phyloP scores from a whole-genome alignment of 495 filamentous ascomycete species.

The Mytilinidion resinicola region DNA sequence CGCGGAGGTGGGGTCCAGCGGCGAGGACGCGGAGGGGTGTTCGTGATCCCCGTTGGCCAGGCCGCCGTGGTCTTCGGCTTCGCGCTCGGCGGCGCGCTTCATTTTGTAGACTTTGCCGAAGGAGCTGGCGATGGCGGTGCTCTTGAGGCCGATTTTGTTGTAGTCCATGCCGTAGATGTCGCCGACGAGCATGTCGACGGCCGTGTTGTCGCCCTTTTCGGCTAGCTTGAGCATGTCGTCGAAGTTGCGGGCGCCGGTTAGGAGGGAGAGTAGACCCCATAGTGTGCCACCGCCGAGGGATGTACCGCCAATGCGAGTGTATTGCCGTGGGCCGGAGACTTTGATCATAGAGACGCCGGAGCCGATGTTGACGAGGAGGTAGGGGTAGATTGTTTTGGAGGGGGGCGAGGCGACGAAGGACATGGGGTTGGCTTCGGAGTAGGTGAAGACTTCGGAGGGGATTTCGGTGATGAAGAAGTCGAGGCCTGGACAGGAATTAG shows the following conservation, averaged over 20 bases:
- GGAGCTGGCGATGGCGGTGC: constrained; percentile 85
- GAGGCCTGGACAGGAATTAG: constrained; percentile 50
- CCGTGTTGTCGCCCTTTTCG: constrained; percentile 84
- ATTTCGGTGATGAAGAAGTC: constrained; percentile 99
- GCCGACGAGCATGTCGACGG: constrained; percentile 94
- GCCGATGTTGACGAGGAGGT: constrained; percentile 97
- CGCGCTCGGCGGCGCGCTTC: constrained; percentile 67
- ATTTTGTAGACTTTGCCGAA: constrained; percentile 94
- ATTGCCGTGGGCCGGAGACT: constrained; percentile 79
- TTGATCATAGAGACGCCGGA: constrained; percentile 98
- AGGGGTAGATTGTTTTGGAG: constrained; percentile 71
- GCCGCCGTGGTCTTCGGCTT: constrained; percentile 70
- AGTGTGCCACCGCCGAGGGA: constrained; percentile 92
- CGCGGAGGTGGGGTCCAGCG: constrained; percentile 4
- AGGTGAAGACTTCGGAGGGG: constrained; percentile 92
- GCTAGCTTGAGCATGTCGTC: constrained; percentile 95
- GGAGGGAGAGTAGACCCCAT: constrained; percentile 84
- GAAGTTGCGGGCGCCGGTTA: constrained; percentile 85
- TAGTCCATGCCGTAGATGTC: constrained; percentile 98
- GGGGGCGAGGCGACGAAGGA: constrained; percentile 61
- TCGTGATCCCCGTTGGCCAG: constrained; percentile 47
- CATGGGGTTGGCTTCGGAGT: constrained; percentile 82
- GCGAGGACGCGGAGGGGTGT: constrained; percentile 3
- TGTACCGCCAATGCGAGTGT: constrained; percentile 86
- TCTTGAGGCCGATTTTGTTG: constrained; percentile 87